These are phyloP conservation scores for Clonostachys byssicola DNA, from an alignment of 2,329 filamentous ascomycete species.

Conservation along the genomic window DNA sequence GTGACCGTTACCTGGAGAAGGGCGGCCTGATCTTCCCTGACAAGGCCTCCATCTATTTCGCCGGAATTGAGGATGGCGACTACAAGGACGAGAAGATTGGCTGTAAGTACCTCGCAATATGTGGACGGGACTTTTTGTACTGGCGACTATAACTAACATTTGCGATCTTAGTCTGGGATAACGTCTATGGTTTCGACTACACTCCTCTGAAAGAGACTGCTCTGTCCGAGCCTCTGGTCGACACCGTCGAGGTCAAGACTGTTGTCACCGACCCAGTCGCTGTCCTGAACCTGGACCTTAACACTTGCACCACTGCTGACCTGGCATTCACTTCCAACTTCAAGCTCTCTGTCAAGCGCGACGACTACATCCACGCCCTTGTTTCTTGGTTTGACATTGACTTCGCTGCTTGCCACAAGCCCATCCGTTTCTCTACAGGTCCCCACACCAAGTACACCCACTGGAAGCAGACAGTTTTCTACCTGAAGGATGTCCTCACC, in stretches of 20 bases:
- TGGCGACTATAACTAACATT: background rate
- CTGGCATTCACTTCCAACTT: slow-evolving; percentile 81
- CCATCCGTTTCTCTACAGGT: slow-evolving; percentile 92
- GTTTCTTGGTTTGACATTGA: slow-evolving; percentile 99
- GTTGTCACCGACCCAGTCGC: slow-evolving; percentile 87
- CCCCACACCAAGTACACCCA: slow-evolving; percentile 99
- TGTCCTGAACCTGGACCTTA: slow-evolving; percentile 86
- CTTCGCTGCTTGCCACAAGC: slow-evolving; percentile 97
- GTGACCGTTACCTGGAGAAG: slow-evolving; percentile 83
- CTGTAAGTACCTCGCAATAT: slow-evolving; percentile 59
- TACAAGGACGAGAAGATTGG: slow-evolving; percentile 99
- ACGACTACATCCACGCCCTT: slow-evolving; percentile 93
- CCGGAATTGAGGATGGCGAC: slow-evolving; percentile 95
- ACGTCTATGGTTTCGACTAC: slow-evolving; percentile 98
- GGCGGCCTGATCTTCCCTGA: slow-evolving; percentile 96
- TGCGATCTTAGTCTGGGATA: slow-evolving; percentile 82
- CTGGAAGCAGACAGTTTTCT: slow-evolving; percentile 99
- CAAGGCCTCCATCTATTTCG: slow-evolving; percentile 96
- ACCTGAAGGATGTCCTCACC: slow-evolving; percentile 88
- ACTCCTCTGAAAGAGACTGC: slow-evolving; percentile 89
- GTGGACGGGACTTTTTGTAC: background rate
- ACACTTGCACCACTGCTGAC: slow-evolving; percentile 81
- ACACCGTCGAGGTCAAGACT: slow-evolving; percentile 96
- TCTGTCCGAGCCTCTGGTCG: slow-evolving; percentile 91
- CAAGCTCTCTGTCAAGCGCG: slow-evolving; percentile 71